Base-by-base conservation (phyloP, 164 flowering plant species). In the Saururus chinensis region DNA sequence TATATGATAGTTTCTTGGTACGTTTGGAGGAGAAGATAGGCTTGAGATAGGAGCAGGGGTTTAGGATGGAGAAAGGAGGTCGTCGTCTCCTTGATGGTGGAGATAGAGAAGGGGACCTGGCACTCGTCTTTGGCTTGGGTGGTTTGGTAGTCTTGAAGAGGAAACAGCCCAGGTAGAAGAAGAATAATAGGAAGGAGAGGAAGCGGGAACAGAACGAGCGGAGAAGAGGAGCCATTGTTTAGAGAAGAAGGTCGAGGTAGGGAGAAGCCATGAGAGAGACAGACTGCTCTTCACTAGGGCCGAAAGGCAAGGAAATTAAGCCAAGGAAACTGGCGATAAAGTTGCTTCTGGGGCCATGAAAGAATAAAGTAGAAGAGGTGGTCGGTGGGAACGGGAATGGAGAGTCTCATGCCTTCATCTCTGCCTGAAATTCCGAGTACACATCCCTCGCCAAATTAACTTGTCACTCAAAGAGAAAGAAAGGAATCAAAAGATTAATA, bases 131-230 rank as follows among this genome's bases (percentile, higher is more conserved):
- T 14, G 70, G 72, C 57, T 16, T 23, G 10, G 59, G 56, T 23
- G 57, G 35, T 53, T 57, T 62, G 45, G 58, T 8, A 12, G 73
- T 35, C n/a, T n/a, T n/a, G 76, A 78, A 69, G 53, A 65, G 17
- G 74, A 84, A 87, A 75, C 90, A 83, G 19, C 88, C 85, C 8
- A 85, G 72, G 64, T 83, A 85, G 60, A 82, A 62, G 60, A 84
- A 62, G 59, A 88, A 75, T 59, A 89, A 66, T 66, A 82, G 62
- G 61, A 67, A n/a, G 4, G 72, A 71, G 61, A 64, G 10, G 74
- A 83, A 66, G 40, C 45, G 73, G 66, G 40, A 61, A 77, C 79
- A 69, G 71, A 74, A 53, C 1, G 82, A 68, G 22, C 60, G 35
- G 10, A 58, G 14, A 19, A 37, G 14, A 23, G 73, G 74, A 52